These are phyloP conservation scores for Solanum hybrid DNA, from an alignment of 305 asterid species.

Conservation along the genomic window DNA sequence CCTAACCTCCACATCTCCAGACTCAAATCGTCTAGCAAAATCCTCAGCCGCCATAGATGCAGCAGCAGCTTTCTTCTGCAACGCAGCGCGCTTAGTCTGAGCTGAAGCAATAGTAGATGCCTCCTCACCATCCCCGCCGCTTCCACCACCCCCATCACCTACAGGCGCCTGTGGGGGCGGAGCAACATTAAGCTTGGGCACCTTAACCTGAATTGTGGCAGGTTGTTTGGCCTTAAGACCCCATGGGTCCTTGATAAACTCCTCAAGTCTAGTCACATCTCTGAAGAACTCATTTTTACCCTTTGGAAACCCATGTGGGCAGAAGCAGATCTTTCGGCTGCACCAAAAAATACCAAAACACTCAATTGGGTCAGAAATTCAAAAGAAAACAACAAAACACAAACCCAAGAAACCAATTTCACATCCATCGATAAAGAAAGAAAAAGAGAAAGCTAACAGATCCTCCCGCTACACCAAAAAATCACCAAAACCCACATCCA, in stretches of 20 bases:
- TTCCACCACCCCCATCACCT: conserved; percentile 23
- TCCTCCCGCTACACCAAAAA: not conserved
- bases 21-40: conserved; percentile 67
- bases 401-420: not conserved
- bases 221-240: conserved; percentile 51
- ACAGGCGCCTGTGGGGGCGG: conserved; percentile 28
- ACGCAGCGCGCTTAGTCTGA: conserved; percentile 60
- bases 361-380: conserved; percentile 10
- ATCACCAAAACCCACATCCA: not conserved
- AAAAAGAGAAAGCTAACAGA: not conserved
- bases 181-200: conserved; percentile 62
- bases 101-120: conserved; percentile 45
- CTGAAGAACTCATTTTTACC: conserved; percentile 48
- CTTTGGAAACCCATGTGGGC: conserved; percentile 66
- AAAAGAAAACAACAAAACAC: not conserved
- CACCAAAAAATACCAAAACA: conserved; percentile 25
- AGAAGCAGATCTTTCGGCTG: conserved; percentile 87
- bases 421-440: not conserved
- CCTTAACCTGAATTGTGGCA: conserved; percentile 74
- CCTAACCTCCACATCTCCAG: conserved; percentile 75
- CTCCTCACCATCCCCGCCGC: conserved; percentile 24
- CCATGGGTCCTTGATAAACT: conserved; percentile 83
- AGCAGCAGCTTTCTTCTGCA: conserved; percentile 91
- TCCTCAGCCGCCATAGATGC: conserved; percentile 81
- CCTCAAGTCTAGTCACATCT: conserved; percentile 61